Conservation (phyloP, 2,329 filamentous ascomycete species). For the Ophiostoma piceae region DNA sequence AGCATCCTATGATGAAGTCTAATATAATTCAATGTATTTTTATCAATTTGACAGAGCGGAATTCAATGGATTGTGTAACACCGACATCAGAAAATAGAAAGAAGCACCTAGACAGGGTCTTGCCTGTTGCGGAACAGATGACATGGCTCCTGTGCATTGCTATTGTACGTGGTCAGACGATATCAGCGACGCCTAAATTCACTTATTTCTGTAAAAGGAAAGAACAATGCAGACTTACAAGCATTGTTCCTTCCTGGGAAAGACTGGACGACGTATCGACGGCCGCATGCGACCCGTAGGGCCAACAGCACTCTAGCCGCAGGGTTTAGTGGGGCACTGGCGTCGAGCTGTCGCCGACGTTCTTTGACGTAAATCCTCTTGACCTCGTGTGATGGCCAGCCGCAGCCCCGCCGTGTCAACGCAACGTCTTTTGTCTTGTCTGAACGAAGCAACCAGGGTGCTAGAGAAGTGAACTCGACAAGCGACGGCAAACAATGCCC, state of each 20-base stretch:
- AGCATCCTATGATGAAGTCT: not conserved
- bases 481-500: constrained; percentile 32
- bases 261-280: not conserved
- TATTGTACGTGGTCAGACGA: not conserved
- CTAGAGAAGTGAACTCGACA: constrained; percentile 5
- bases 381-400: not conserved
- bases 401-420: constrained; percentile 6
- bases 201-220: not conserved
- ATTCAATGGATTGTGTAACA: not conserved
- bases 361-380: constrained; percentile 2
- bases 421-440: not conserved
- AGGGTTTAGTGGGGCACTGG: constrained; percentile 12
- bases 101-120: not conserved
- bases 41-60: not conserved
- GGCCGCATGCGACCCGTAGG: constrained; percentile 9
- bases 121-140: not conserved
- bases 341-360: not conserved
- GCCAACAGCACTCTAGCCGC: not conserved
- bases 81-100: not conserved
- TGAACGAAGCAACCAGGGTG: not conserved
- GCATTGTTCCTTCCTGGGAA: constrained; percentile 2
- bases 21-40: constrained; percentile 1
- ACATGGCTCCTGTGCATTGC: not conserved
- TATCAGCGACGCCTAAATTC: not conserved
- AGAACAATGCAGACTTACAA: constrained; percentile 10